Evolutionary conservation across 805 yeast species (phyloP).

Genomic region (Candida sphagnicola): DNA sequence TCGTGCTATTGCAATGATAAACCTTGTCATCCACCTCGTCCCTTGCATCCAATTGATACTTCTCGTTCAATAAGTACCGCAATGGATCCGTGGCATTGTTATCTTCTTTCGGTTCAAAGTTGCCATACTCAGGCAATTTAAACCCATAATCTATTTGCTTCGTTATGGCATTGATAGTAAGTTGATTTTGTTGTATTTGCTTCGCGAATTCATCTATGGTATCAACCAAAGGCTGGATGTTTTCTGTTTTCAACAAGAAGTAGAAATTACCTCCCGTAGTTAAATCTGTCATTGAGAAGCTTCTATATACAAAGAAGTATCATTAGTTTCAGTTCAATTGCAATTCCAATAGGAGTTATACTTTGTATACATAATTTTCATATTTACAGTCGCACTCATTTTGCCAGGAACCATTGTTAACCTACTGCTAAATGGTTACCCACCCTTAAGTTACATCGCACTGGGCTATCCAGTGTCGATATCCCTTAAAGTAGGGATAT

Average conservation of each 20-base stretch:
- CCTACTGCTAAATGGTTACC: too few relatives aligned
- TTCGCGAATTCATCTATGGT: constrained; percentile 17
- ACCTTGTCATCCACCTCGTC: constrained; percentile 5
- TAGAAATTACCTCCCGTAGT: constrained; percentile 3
- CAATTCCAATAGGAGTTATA: too few relatives aligned
- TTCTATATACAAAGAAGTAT: too few relatives aligned
- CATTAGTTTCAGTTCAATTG: too few relatives aligned
- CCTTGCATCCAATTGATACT: constrained; percentile 22
- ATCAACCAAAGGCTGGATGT: constrained; percentile 24
- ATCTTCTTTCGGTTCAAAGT: background rate
- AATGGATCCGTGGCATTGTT: constrained; percentile 10
- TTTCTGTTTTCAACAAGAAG: constrained; percentile 25
- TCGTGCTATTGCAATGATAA: constrained; percentile 10
- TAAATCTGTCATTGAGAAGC: background rate
- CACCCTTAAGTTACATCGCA: too few relatives aligned
- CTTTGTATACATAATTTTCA: too few relatives aligned
- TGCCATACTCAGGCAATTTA: constrained; percentile 7
- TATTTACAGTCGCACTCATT: too few relatives aligned
- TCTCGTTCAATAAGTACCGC: constrained; percentile 17
- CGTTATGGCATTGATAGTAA: constrained; percentile 17
- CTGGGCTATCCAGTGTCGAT: too few relatives aligned
- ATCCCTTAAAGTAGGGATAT: too few relatives aligned
- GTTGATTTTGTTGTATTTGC: constrained; percentile 22
- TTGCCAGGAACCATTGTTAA: too few relatives aligned
- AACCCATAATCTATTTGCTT: constrained; percentile 18